phyloP scores from a whole-genome alignment of 768 basidiomycete species.

The Termitomyces sp. region DNA sequence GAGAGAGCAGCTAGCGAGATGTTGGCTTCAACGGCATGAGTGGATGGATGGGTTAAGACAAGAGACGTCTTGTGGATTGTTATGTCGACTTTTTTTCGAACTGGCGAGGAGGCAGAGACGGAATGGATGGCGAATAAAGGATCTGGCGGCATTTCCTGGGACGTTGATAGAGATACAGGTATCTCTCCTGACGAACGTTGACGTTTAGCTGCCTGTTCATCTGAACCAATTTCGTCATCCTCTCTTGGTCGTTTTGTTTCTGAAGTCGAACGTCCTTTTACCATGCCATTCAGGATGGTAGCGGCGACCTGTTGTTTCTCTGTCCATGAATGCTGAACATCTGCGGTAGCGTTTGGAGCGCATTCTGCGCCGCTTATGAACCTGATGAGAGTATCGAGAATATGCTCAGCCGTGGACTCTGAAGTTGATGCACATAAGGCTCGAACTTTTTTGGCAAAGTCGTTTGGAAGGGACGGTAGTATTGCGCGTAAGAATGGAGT shows the following conservation, averaged over 20 bases:
- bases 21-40: conserved; percentile 42
- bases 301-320: conserved; percentile 28
- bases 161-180: conserved; percentile 7
- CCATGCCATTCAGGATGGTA: conserved; percentile 24
- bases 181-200: conserved; percentile 20
- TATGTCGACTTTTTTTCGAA: conserved; percentile 74
- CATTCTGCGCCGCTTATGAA: conserved; percentile 36
- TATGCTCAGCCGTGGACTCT: conserved; percentile 20
- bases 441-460: conserved; percentile 27
- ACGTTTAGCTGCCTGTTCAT: conserved; percentile 26
- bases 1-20: conserved; percentile 44
- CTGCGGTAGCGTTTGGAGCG: conserved; percentile 22
- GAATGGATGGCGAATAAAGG: conserved; percentile 57
- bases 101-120: conserved; percentile 64
- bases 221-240: conserved; percentile 19
- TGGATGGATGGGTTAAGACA: conserved; percentile 44
- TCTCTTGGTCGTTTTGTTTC: conserved; percentile 31
- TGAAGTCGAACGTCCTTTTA: conserved; percentile 13
- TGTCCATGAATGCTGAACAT: conserved; percentile 29
- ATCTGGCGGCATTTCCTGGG: conserved; percentile 26
- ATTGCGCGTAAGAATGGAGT: conserved; percentile 27
- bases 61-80: conserved; percentile 47
- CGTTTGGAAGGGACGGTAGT: conserved; percentile 27
- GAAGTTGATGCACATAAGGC: conserved; percentile 25
- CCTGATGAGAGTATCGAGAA: conserved; percentile 38